Conservation (phyloP, 202 grass and related monocot genomes). For the Alloteropsis angusta region DNA sequence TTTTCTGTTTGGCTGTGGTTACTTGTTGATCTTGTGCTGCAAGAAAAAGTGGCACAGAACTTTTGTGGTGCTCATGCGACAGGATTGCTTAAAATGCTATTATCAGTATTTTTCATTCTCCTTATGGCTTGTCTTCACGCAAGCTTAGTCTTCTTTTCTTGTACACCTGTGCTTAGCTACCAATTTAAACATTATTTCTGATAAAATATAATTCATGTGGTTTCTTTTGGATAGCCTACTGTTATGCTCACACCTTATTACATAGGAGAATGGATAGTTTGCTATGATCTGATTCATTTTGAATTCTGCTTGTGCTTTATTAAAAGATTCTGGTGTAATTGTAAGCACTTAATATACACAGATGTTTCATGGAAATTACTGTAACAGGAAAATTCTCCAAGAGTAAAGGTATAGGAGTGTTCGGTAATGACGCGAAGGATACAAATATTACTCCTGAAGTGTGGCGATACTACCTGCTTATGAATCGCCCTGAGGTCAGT, state of each 20-base stretch:
- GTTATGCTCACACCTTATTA: neutral
- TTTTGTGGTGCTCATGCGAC: neutral
- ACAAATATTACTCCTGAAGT: constrained; percentile 86
- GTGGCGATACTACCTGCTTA: constrained; percentile 93
- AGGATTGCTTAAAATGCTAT: neutral
- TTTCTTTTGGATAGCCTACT: neutral
- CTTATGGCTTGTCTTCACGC: neutral
- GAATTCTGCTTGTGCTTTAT: neutral
- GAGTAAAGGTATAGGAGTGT: constrained; percentile 82
- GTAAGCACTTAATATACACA: neutral
- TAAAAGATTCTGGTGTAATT: constrained; percentile 2
- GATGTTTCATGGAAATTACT: neutral
- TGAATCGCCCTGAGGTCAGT: constrained; percentile 87
- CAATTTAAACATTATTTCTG: neutral
- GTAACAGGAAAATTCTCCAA: constrained; percentile 78
- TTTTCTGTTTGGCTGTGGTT: neutral
- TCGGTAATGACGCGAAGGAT: constrained; percentile 85
- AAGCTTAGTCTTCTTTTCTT: neutral
- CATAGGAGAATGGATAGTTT: neutral
- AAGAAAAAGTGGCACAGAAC: neutral
- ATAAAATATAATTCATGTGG: neutral
- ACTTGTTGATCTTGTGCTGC: neutral
- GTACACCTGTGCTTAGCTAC: neutral
- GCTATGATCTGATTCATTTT: neutral
- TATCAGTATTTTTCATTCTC: constrained; percentile 1